phyloP scores from a whole-genome alignment of 768 basidiomycete genomes.

The Termitomyces sp. region DNA sequence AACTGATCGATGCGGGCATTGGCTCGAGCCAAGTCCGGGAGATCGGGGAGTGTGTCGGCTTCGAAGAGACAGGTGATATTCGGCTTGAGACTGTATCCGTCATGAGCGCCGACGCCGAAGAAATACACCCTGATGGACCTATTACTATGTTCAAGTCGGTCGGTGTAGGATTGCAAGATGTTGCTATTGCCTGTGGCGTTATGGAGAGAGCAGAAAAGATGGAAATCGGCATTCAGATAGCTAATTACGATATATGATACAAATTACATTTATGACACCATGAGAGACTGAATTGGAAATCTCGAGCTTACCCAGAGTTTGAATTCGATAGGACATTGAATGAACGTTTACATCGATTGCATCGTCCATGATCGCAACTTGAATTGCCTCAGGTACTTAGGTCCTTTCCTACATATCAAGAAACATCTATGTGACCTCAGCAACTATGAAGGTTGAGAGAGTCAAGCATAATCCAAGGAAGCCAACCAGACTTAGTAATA shows the following conservation, averaged over 20 bases:
- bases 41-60: constrained; percentile 60
- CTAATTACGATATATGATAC: constrained; percentile 35
- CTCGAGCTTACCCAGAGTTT: too few species aligned
- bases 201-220: constrained; percentile 55
- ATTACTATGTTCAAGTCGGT: constrained; percentile 83
- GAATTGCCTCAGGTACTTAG: too few species aligned
- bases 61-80: constrained; percentile 14
- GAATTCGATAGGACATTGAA: too few species aligned
- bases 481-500: too few species aligned
- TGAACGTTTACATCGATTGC: too few species aligned
- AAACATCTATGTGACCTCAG: too few species aligned
- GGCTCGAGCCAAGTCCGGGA: constrained; percentile 47
- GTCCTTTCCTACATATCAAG: too few species aligned
- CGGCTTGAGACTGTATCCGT: neutral
- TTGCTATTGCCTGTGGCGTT: constrained; percentile 71
- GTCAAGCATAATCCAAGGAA: too few species aligned
- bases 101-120: constrained; percentile 6
- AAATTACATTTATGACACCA: too few species aligned
- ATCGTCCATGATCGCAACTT: too few species aligned
- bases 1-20: constrained; percentile 60
- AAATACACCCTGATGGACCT: neutral
- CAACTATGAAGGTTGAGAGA: too few species aligned
- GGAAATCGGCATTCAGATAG: constrained; percentile 48
- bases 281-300: too few species aligned
- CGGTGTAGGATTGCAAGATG: constrained; percentile 85